Conservation (phyloP, 345 rosid genomes). For the Excoecaria agallocha region DNA sequence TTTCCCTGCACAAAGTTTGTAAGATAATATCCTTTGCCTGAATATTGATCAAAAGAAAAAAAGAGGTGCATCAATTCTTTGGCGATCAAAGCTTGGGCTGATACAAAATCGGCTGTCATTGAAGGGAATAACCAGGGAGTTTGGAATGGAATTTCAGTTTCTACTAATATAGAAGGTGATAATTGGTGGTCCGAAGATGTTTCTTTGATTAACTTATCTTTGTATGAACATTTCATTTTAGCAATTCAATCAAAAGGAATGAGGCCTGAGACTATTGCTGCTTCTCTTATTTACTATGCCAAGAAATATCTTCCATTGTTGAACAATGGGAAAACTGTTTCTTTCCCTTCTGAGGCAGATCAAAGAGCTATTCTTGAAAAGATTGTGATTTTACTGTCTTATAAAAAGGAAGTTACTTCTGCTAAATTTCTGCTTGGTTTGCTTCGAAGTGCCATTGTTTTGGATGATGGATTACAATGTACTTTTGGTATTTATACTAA, state of each 20-base stretch:
- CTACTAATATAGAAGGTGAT: slow-evolving; percentile 35
- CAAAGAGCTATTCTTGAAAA: slow-evolving; percentile 70
- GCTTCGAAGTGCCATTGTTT: slow-evolving; percentile 66
- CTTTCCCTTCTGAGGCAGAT: slow-evolving; percentile 40
- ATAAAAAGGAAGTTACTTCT: slow-evolving; percentile 41
- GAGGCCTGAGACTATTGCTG: slow-evolving; percentile 55
- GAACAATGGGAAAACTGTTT: slow-evolving; percentile 30
- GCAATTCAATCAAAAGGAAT: slow-evolving; percentile 57
- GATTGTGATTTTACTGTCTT: slow-evolving; percentile 65
- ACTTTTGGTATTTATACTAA: too few relatives aligned
- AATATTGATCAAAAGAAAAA: too few relatives aligned
- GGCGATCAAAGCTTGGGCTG: slow-evolving; percentile 72
- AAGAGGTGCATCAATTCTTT: slow-evolving; percentile 74
- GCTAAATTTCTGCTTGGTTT: slow-evolving; percentile 72
- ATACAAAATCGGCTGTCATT: slow-evolving; percentile 30
- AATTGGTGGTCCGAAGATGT: slow-evolving; percentile 92
- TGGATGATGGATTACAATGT: too few relatives aligned
- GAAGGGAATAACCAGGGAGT: slow-evolving; percentile 20
- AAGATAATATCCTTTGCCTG: too few relatives aligned
- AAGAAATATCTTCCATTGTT: slow-evolving; percentile 63
- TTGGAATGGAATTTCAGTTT: slow-evolving; percentile 72
- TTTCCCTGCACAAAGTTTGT: too few relatives aligned
- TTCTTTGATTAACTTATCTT: slow-evolving; percentile 48
- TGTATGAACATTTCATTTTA: slow-evolving; percentile 61
- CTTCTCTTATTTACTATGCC: slow-evolving; percentile 61